Percentiles rank a stretch among this genome's conserved stretches.
phyloP scores from a whole-genome alignment of 2,329 filamentous ascomycete genomes.

The Chaetoscypha palmicola region DNA sequence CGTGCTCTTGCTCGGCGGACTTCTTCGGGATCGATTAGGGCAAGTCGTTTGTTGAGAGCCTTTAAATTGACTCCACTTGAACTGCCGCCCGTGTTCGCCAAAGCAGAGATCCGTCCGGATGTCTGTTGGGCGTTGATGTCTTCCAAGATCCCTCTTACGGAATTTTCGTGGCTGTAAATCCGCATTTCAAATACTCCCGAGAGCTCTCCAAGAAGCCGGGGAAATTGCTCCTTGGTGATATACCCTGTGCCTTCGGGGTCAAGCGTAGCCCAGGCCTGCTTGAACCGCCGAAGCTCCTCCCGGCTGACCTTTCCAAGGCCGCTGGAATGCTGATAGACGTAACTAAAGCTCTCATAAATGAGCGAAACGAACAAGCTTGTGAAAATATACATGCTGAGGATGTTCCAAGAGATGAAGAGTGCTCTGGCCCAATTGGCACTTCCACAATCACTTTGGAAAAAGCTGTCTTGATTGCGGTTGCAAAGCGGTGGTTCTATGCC shows the following conservation, averaged over 20 bases:
- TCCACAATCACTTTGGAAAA: constrained; percentile 88
- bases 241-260: constrained; percentile 88
- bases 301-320: constrained; percentile 85
- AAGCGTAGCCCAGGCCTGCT: constrained; percentile 94
- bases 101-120: constrained; percentile 42
- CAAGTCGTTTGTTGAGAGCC: constrained; percentile 66
- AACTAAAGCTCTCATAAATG: constrained; percentile 99
- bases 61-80: constrained; percentile 60
- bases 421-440: constrained; percentile 81
- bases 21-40: constrained; percentile 63
- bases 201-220: constrained; percentile 80
- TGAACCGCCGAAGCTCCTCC: constrained; percentile 93
- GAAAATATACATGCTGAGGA: constrained; percentile 99
- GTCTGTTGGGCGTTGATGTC: constrained; percentile 50
- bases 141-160: constrained; percentile 78
- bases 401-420: constrained; percentile 95
- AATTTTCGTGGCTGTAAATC: constrained; percentile 87
- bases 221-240: constrained; percentile 85
- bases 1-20: constrained; percentile 69
- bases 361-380: constrained; percentile 97
- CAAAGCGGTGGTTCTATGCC: constrained; percentile 73
- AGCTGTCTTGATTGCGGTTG: constrained; percentile 59
- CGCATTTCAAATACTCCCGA: constrained; percentile 97
- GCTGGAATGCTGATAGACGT: constrained; percentile 94
- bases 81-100: constrained; percentile 42